A percentile compares a stretch with the other conserved stretches of the same genome.
These are phyloP conservation scores for Ustilago vetiveriae DNA, from an alignment of 1,284 basidiomycete genomes.

Conservation along the genomic window DNA sequence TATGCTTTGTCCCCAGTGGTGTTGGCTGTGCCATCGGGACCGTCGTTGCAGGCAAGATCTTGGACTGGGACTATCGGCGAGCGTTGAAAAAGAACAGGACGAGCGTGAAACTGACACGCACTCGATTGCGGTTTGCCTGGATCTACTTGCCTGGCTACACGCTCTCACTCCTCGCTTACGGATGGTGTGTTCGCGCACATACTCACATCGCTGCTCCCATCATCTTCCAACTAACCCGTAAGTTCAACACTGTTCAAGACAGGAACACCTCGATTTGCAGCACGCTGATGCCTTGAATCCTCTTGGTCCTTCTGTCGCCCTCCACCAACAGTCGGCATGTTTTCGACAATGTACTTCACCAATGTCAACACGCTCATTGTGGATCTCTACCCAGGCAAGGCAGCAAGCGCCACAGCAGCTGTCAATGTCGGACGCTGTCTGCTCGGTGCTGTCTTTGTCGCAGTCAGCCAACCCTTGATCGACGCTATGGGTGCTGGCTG, in stretches of 20 bases:
- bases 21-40: constrained; percentile 5
- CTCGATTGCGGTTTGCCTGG: constrained; percentile 1
- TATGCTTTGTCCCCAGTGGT: constrained; percentile 3
- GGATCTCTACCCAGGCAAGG: constrained; percentile 5
- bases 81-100: not conserved
- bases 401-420: constrained; percentile 2
- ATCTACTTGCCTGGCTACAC: constrained; percentile 4
- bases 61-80: constrained; percentile 26
- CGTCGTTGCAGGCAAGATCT: constrained; percentile 12
- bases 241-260: no score
- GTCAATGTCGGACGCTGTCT: constrained; percentile 7
- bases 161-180: not conserved
- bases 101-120: not conserved
- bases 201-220: constrained; percentile 1
- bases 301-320: no score
- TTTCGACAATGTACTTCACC: constrained; percentile 7
- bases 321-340: constrained; percentile 5
- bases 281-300: no score
- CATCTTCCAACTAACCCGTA: not conserved
- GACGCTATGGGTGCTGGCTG: constrained; percentile 8
- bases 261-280: no score
- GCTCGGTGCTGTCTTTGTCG: constrained; percentile 1
- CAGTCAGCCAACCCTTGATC: constrained; percentile 2
- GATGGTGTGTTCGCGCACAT: constrained; percentile 1
- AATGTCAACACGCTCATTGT: constrained; percentile 8